A percentile compares a stretch with the other conserved stretches of the same genome.
These are phyloP conservation scores for Flammula alnicola DNA, from an alignment of 1,284 basidiomycete species.

Conservation along the genomic window DNA sequence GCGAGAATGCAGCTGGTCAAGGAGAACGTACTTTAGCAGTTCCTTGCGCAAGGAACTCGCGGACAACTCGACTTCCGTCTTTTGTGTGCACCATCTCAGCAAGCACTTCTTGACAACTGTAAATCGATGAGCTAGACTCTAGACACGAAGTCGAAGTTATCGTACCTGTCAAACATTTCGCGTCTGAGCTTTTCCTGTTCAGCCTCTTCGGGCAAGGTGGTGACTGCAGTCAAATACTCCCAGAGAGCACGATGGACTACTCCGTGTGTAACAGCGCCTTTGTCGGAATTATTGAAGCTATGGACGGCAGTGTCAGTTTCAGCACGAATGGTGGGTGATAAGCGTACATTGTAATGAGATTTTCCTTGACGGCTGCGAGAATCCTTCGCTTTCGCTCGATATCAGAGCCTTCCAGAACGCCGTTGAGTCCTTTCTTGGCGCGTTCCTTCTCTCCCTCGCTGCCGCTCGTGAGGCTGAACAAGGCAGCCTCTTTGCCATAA, in stretches of 20 bases:
- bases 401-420: slow-evolving; percentile 67
- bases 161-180: slow-evolving; percentile 72
- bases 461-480: slow-evolving; percentile 67
- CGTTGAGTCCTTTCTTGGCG: slow-evolving; percentile 67
- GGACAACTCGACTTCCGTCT: slow-evolving; percentile 84
- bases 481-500: slow-evolving; percentile 82
- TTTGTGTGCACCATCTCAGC: slow-evolving; percentile 93
- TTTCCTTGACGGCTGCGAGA: slow-evolving; percentile 71
- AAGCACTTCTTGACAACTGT: slow-evolving; percentile 78
- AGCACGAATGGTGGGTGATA: background rate
- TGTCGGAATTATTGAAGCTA: slow-evolving; percentile 89
- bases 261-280: slow-evolving; percentile 83
- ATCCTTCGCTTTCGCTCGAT: slow-evolving; percentile 69
- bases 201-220: slow-evolving; percentile 53
- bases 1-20: background rate
- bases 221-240: slow-evolving; percentile 73
- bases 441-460: slow-evolving; percentile 64
- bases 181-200: slow-evolving; percentile 66
- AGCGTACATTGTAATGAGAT: slow-evolving; percentile 75
- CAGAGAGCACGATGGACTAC: slow-evolving; percentile 83
- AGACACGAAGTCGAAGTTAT: background rate
- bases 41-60: slow-evolving; percentile 81
- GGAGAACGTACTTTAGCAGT: slow-evolving; percentile 67
- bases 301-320: background rate
- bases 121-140: background rate